Base-by-base conservation (phyloP, 2,329 filamentous ascomycete genomes). In the Eutypella sp. region DNA sequence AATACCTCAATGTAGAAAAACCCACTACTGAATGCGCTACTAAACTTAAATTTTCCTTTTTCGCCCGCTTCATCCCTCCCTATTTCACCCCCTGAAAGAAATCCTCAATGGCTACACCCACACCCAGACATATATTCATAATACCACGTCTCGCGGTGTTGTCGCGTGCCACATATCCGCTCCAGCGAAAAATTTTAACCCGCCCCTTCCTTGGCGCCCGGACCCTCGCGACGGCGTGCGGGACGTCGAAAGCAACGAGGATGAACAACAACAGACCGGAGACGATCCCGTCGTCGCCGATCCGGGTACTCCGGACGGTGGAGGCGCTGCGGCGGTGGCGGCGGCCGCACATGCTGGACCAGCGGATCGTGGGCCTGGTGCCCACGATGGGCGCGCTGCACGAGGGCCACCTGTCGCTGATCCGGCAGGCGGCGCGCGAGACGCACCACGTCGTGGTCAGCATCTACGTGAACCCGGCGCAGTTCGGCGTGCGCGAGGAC, bases 311-410 rank as follows among this genome's bases (percentile, higher is more conserved):
- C 63, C 87, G 88, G 57, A 79, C 88, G 65, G 82, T 93, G 48
- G 71, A 82, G 13, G 73, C 81, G 10, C 72, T 96, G 42, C 87
- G 89, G 33, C 67, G 75, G 57, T 86, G 85, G 73, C 82, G 89
- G 29, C 76, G 72, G 19, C 76, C 82, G 34, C 81, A 90, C 49
- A 69, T 82, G 29, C 68, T 82, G 48, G 75, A 82, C 59, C 79
- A 85, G 57, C 81, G 85, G 47, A 84, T 83, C 38, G 83, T 99
- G 47, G 89, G 87, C 48, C 81, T 99, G 23, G 90, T 99, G 29
- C 93, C 93, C 2, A 99, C 93, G 25, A 97, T 99, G 93, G 93
- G 93, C 51, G 93, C 93, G 41, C 78, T 99, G n/a, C 93, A 99
- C 67, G 79, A 83, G 45, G 93, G 93, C 34, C 93, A 99, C 68